phyloP scores from a whole-genome alignment of 225 moss, liverwort and hornwort species.

The Sphagnum tenellum region DNA sequence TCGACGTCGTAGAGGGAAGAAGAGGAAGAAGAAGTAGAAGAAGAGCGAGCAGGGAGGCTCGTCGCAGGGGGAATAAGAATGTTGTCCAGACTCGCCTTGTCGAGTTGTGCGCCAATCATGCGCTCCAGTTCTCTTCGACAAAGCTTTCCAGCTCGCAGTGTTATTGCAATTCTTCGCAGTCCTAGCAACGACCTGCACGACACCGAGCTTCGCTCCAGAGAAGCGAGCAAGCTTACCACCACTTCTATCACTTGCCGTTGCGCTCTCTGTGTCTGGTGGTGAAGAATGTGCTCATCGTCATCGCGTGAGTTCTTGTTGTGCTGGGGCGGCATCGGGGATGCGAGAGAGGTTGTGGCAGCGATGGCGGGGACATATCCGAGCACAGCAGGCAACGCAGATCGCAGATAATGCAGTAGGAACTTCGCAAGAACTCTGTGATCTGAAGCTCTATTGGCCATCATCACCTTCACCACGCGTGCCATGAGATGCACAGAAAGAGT shows the following conservation, averaged over 20 bases:
- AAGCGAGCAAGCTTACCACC: slow-evolving; percentile 59
- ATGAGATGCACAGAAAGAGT: slow-evolving; percentile 72
- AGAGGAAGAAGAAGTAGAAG: slow-evolving; percentile 26
- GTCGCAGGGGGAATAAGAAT: slow-evolving; percentile 46
- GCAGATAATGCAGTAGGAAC: slow-evolving; percentile 78
- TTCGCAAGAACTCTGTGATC: slow-evolving; percentile 69
- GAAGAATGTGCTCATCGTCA: too few relatives aligned
- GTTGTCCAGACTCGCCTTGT: slow-evolving; percentile 80
- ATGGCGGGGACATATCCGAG: slow-evolving; percentile 34
- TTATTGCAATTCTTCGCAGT: slow-evolving; percentile 61
- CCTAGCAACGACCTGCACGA: slow-evolving; percentile 85
- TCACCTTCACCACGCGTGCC: slow-evolving; percentile 60
- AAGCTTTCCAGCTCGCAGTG: slow-evolving; percentile 54
- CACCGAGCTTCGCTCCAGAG: slow-evolving; percentile 52
- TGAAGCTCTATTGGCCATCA: slow-evolving; percentile 40
- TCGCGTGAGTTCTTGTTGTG: too few relatives aligned
- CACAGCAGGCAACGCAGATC: slow-evolving; percentile 56
- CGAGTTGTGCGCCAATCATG: slow-evolving; percentile 84
- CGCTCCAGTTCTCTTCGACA: slow-evolving; percentile 68
- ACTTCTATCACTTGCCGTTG: slow-evolving; percentile 72
- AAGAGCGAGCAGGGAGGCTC: slow-evolving; percentile 58
- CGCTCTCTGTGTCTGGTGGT: slow-evolving; percentile 28
- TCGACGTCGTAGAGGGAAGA: slow-evolving; percentile 82
- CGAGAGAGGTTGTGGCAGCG: slow-evolving; percentile 23
- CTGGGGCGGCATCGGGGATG: too few relatives aligned